Evolutionary conservation across 495 filamentous ascomycete species (phyloP).

Genomic region (Hamigera avellanea): DNA sequence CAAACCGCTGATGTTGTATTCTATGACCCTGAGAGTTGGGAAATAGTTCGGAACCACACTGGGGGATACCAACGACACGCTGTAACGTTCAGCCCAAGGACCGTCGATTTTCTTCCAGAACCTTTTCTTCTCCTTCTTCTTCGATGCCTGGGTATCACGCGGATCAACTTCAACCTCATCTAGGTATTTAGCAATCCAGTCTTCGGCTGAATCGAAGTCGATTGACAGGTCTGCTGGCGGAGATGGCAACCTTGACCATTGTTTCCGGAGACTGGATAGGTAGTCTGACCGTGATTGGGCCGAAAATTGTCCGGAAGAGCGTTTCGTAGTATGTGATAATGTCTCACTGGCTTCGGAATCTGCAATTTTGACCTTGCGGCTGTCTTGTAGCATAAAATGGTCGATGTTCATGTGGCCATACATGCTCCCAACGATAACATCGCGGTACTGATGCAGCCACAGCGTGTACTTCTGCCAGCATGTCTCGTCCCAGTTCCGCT

Average conservation of each 20-base stretch:
- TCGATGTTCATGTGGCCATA: constrained; percentile 99
- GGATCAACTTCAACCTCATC: constrained; percentile 5
- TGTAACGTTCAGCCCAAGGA: constrained; percentile 73
- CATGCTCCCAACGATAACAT: constrained; percentile 66
- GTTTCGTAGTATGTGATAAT: constrained; percentile 3
- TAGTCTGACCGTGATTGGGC: constrained; percentile 62
- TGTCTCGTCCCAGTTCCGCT: constrained; percentile 80
- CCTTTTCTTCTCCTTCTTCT: constrained; percentile 36
- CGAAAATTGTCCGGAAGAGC: constrained; percentile 36
- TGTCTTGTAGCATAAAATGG: constrained; percentile 92
- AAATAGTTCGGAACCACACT: constrained; percentile 92
- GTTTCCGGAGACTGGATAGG: constrained; percentile 60
- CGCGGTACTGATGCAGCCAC: constrained; percentile 81
- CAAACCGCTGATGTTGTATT: constrained; percentile 87
- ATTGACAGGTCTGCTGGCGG: constrained; percentile 24
- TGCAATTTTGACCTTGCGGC: constrained; percentile 52
- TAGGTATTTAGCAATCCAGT: background rate
- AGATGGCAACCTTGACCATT: constrained; percentile 65
- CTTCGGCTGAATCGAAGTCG: constrained; percentile 4
- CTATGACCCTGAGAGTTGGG: constrained; percentile 71
- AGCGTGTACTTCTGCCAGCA: constrained; percentile 98
- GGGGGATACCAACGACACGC: constrained; percentile 64
- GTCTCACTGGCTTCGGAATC: constrained; percentile 7
- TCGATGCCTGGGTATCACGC: constrained; percentile 4
- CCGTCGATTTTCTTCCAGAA: constrained; percentile 63